A percentile compares a stretch with the other conserved stretches of the same genome.
These are phyloP conservation scores for Alternaria alternata DNA, from an alignment of 2,329 filamentous ascomycete species.

Conservation along the genomic window DNA sequence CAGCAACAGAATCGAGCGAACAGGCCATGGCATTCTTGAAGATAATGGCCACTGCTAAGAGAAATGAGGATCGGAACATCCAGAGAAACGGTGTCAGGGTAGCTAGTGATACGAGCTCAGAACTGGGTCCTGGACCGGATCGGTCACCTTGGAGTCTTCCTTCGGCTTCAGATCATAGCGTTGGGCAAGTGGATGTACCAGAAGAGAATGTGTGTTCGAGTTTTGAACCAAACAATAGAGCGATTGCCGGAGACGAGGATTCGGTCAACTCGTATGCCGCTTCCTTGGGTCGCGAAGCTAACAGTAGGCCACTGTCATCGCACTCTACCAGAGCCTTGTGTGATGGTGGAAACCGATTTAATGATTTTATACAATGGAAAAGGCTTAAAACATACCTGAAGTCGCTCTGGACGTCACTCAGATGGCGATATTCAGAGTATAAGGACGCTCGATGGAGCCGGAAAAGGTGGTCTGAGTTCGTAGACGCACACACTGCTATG, in stretches of 20 bases:
- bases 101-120: not conserved
- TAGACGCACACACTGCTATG: not conserved
- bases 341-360: not conserved
- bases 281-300: not conserved
- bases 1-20: not conserved
- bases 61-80: not conserved
- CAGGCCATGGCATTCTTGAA: not conserved
- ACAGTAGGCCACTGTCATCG: not conserved
- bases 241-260: not conserved
- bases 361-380: not conserved
- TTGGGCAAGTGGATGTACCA: not conserved
- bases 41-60: not conserved
- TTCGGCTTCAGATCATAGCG: not conserved
- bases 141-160: not conserved
- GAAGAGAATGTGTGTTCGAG: not conserved
- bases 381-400: not conserved
- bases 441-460: not conserved
- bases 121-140: not conserved
- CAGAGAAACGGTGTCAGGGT: not conserved
- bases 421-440: not conserved
- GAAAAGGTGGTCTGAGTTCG: not conserved
- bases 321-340: not conserved
- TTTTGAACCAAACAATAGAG: not conserved
- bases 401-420: not conserved
- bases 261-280: not conserved